A percentile compares a stretch with the other conserved stretches of the same genome.
Evolutionary conservation across 108 stramenopile genomes (phyloP).

Genomic region (Aurantiochytrium sp.): DNA sequence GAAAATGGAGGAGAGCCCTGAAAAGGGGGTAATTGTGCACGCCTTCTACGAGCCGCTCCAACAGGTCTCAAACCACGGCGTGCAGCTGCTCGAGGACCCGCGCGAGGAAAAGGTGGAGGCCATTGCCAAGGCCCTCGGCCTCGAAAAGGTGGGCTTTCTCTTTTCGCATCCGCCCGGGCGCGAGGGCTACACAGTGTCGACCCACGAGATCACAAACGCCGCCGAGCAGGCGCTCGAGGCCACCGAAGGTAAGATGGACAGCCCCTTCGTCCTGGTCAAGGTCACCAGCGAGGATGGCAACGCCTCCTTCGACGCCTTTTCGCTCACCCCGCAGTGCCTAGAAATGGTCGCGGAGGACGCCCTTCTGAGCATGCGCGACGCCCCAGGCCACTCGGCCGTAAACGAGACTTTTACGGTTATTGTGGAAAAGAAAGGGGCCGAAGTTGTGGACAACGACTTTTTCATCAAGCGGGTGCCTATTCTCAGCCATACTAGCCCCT

Average conservation of each 20-base stretch:
- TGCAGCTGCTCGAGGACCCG: constrained; percentile 8
- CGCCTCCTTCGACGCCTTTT: constrained; percentile 18
- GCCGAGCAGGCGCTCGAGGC: constrained; percentile 20
- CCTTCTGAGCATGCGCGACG: background rate
- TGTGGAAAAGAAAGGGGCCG: constrained; percentile 9
- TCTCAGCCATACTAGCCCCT: background rate
- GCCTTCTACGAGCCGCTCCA: constrained; percentile 3
- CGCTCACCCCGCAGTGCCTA: constrained; percentile 18
- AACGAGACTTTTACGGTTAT: constrained; percentile 22
- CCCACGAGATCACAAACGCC: constrained; percentile 11
- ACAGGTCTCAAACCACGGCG: background rate
- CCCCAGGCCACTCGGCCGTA: constrained; percentile 2
- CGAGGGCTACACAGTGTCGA: background rate
- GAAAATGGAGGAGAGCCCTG: background rate
- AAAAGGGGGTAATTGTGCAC: constrained; percentile 27
- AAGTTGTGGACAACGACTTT: constrained; percentile 28
- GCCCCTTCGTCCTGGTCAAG: constrained; percentile 1
- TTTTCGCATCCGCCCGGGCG: constrained; percentile 9
- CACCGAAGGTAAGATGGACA: background rate
- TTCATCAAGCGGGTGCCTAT: constrained; percentile 23
- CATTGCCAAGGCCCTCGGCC: background rate
- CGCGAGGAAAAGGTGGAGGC: background rate
- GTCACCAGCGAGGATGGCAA: constrained; percentile 10
- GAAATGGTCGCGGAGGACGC: constrained; percentile 32
- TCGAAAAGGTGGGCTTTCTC: constrained; percentile 23